Percentiles rank a stretch among this genome's conserved stretches.
These are phyloP conservation scores for Clonostachys sp. DNA, from an alignment of 2,329 filamentous ascomycete species.

Conservation along the genomic window DNA sequence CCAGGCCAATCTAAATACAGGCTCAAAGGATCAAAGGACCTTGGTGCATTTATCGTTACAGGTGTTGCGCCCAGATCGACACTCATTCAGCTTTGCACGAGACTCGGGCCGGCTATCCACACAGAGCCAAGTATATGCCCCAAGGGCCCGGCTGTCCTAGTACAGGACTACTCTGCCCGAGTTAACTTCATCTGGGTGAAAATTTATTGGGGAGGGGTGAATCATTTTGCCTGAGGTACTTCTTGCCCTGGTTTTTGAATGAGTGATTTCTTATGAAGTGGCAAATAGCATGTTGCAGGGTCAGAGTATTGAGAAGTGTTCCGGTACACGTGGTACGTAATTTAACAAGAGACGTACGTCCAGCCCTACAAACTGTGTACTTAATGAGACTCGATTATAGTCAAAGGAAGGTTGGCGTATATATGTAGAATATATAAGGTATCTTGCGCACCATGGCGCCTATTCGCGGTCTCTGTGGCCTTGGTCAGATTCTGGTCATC, in stretches of 20 bases:
- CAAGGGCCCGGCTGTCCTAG: slow-evolving; percentile 21
- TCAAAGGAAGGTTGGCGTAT: background rate
- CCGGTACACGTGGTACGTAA: slow-evolving; percentile 2
- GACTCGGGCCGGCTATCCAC: slow-evolving; percentile 26
- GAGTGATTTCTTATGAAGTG: slow-evolving; percentile 5
- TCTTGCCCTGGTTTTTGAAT: background rate
- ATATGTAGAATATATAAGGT: no score
- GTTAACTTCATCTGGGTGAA: slow-evolving; percentile 14
- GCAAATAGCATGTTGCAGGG: slow-evolving; percentile 1
- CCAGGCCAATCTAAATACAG: slow-evolving; percentile 1
- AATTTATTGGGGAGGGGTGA: background rate
- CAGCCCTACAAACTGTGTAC: slow-evolving; percentile 1
- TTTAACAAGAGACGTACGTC: slow-evolving; percentile 3
- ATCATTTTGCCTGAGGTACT: background rate
- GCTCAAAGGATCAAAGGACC: slow-evolving; percentile 4
- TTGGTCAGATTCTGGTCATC: no score
- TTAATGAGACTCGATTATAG: slow-evolving; percentile 2
- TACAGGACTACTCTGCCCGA: slow-evolving; percentile 20
- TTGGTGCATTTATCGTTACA: slow-evolving; percentile 4
- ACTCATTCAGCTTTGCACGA: slow-evolving; percentile 17
- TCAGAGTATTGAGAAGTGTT: slow-evolving; percentile 3
- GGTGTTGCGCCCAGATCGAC: slow-evolving; percentile 1
- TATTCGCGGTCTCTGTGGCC: no score
- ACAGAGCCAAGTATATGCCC: slow-evolving; percentile 25
- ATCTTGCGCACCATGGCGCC: no score